Evolutionary conservation across 345 rosid genomes (phyloP), one percentile per base, ranked within the genome.

Genomic region (Syzygium oleosum): DNA sequence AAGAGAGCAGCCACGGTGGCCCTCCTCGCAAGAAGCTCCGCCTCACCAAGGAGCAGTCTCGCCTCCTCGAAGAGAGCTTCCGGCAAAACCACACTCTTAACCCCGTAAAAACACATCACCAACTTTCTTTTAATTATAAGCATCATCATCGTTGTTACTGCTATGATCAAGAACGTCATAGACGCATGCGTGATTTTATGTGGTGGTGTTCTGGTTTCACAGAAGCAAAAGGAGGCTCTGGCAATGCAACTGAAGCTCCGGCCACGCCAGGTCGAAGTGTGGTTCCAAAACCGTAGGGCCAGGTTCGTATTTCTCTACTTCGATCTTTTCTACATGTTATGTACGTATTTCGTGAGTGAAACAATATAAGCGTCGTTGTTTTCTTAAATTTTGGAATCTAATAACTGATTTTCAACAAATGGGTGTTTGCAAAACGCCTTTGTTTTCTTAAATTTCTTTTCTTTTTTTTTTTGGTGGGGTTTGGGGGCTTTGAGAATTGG

Each of bases 241-340:
- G 98, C 99, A 83, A 78, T 85, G 92, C 93, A 95, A 87, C 88
- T 97, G 95, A 94, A 94, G 94, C 95, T 97, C 89, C 91, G 93
- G 90, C 96, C 98, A 79, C 91, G 99, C 88, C 99, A 97, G 90
- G 98, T 96, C 61, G 99, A 97, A 91, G 99, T 97, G 83, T 97
- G 99, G 99, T 97, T 97, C 92, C 99, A 97, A 91, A 97, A 97
- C 93, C 98, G 99, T 87, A 95, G 99, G 95, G 99, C 99, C 94
- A 95, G 99, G 99, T 97, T 93, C 91, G 41, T 12, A 22, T 23
- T 46, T 41, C 51, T 31, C 31, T 19, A 6, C 41, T 25, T 13
- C 53, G 22, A 79, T 79, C 52, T 27, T 5, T 38, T 41, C 29
- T 49, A 88, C n/a, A 80, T 61, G 34, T 27, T 61, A 19, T 46